Evolutionary conservation across 2,329 filamentous ascomycete genomes (phyloP).

Genomic region (Neurospora sp.): DNA sequence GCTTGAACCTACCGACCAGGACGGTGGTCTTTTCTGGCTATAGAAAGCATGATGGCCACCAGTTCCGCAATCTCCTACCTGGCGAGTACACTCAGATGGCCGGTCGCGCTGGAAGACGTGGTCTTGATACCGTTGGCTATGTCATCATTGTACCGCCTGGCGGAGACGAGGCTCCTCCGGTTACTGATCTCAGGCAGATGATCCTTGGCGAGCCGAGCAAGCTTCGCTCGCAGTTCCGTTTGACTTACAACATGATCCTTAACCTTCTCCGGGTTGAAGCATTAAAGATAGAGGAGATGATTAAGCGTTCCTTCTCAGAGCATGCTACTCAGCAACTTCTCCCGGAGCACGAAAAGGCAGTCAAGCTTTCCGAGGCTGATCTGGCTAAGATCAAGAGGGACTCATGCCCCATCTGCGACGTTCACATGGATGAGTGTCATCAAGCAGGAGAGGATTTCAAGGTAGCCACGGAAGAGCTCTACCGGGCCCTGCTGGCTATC

Average conservation of each 20-base stretch:
- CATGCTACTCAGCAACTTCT: constrained; percentile 91
- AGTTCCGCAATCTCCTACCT: constrained; percentile 81
- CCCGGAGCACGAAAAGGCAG: constrained; percentile 90
- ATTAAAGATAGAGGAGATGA: constrained; percentile 99
- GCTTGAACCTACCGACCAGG: constrained; percentile 85
- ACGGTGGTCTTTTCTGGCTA: constrained; percentile 98
- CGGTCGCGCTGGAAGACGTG: constrained; percentile 83
- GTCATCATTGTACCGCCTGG: constrained; percentile 87
- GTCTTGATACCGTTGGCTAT: constrained; percentile 83
- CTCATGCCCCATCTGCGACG: constrained; percentile 70
- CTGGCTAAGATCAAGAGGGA: constrained; percentile 84
- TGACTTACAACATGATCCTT: constrained; percentile 99
- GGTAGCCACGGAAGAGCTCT: constrained; percentile 69
- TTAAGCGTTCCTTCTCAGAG: constrained; percentile 98
- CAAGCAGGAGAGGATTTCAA: constrained; percentile 72
- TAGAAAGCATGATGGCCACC: constrained; percentile 88
- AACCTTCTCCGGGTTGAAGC: constrained; percentile 93
- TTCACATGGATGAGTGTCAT: constrained; percentile 71
- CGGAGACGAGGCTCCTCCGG: constrained; percentile 79
- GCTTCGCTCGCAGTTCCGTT: constrained; percentile 85
- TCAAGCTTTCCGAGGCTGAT: constrained; percentile 85
- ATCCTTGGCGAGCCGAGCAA: constrained; percentile 94
- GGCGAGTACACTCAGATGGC: constrained; percentile 99
- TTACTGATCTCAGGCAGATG: constrained; percentile 77
- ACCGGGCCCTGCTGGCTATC: constrained; percentile 67